Evolutionary conservation across 2,329 filamentous ascomycete species (phyloP), one percentile per base, ranked within the genome.

Genomic region (Aspergillus latus): DNA sequence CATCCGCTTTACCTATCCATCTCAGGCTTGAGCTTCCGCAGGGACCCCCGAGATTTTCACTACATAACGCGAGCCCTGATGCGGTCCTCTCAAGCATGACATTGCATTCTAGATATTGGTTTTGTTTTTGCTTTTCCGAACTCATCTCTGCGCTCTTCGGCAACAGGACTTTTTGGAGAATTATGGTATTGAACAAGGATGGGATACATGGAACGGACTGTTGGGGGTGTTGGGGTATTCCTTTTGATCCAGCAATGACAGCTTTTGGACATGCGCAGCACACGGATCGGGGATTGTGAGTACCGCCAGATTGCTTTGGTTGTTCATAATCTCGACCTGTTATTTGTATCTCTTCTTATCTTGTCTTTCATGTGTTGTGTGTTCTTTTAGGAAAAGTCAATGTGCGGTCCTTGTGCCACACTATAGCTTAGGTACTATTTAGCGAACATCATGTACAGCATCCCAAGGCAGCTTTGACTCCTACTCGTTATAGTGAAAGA

Each of bases 161-260:
- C 66, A 68, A 65, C 66, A 67, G 69, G 67, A 68, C 68, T 67
- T 65, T 65, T 71, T 66, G 70, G 70, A 72, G 70, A 72, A 72
- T 69, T 65, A 69, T 62, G 69, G 70, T 70, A 66, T 71, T 71
- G 69, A 70, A 70, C 64, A 69, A 62, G 70, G 69, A 66, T 70
- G 68, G 69, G 68, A 72, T 71, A 73, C 70, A 70, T 65, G 62
- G 68, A 67, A 65, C 68, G 61, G 71, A 69, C 66, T 69, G 66
- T 69, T 67, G 69, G 68, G 66, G 71, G 70, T 72, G 70, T 72
- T 73, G 69, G 71, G 70, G 68, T 65, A 68, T 70, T 71, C 65
- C 67, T 70, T 72, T 72, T 69, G 62, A 64, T 66, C 66, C 68
- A 67, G 64, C 62, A 64, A 64, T 58, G 55, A 64, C 61, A 57